Evolutionary conservation across 306 rosid genomes (phyloP).

Genomic region (Sophora flavescens): DNA sequence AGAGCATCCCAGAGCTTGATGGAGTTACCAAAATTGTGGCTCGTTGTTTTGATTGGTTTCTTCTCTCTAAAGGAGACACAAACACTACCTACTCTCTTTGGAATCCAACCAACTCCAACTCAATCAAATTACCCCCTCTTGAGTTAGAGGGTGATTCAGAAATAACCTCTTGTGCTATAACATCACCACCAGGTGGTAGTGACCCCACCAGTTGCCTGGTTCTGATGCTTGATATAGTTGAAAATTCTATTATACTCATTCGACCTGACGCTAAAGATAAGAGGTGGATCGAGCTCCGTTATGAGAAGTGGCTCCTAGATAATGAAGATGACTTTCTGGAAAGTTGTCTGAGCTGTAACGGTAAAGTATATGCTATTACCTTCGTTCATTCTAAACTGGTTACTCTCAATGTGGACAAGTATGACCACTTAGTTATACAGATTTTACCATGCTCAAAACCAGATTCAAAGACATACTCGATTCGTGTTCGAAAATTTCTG

Average conservation of each 20-base stretch:
- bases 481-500: neutral
- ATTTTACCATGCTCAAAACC: neutral
- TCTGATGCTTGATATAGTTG: neutral
- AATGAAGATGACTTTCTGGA: neutral
- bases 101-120: neutral
- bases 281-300: neutral
- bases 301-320: neutral
- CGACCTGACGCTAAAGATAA: neutral
- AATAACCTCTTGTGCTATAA: neutral
- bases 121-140: neutral
- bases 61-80: neutral
- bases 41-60: conserved; percentile 1
- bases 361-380: neutral
- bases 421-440: neutral
- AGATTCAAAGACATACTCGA: too few species aligned
- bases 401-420: neutral
- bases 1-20: neutral
- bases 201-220: neutral
- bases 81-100: neutral
- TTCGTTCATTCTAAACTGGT: neutral
- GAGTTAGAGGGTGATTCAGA: neutral
- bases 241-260: neutral
- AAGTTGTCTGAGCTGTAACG: neutral
- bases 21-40: neutral
- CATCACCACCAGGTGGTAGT: neutral